Conservation (phyloP, 345 rosid species). For the Brassica carinata region DNA sequence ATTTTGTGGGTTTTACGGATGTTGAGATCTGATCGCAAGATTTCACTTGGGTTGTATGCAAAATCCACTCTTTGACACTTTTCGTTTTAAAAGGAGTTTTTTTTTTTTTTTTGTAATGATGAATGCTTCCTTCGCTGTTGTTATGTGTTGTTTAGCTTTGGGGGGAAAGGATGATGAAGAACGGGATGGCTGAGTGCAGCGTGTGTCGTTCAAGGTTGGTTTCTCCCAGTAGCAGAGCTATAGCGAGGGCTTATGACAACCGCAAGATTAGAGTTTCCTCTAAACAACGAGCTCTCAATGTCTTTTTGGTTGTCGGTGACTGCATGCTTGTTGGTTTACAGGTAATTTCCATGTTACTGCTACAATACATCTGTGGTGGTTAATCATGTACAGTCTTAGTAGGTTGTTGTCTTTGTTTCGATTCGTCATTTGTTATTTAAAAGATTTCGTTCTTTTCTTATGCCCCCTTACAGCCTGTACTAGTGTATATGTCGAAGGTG, state of each 20-base stretch:
- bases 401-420: neutral
- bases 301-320: slow-evolving; percentile 84
- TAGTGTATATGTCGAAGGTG: slow-evolving; percentile 94
- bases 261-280: slow-evolving; percentile 68
- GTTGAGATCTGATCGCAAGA: slow-evolving; percentile 24
- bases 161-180: slow-evolving; percentile 53
- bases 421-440: neutral
- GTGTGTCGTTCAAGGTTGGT: slow-evolving; percentile 82
- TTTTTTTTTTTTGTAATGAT: neutral
- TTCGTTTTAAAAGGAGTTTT: neutral
- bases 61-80: neutral
- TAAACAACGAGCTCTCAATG: slow-evolving; percentile 69
- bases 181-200: slow-evolving; percentile 87
- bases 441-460: neutral
- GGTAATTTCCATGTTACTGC: slow-evolving; percentile 43
- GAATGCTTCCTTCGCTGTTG: neutral
- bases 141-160: slow-evolving; percentile 3
- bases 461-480: slow-evolving; percentile 63
- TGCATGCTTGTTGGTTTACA: slow-evolving; percentile 88
- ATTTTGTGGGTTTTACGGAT: slow-evolving; percentile 16
- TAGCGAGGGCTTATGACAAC: slow-evolving; percentile 77
- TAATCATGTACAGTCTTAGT: neutral
- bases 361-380: neutral
- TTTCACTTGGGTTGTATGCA: neutral
- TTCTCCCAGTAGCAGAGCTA: slow-evolving; percentile 59